Evolutionary conservation across 331 rosid genomes (phyloP).

Genomic region (Quercus phellos): DNA sequence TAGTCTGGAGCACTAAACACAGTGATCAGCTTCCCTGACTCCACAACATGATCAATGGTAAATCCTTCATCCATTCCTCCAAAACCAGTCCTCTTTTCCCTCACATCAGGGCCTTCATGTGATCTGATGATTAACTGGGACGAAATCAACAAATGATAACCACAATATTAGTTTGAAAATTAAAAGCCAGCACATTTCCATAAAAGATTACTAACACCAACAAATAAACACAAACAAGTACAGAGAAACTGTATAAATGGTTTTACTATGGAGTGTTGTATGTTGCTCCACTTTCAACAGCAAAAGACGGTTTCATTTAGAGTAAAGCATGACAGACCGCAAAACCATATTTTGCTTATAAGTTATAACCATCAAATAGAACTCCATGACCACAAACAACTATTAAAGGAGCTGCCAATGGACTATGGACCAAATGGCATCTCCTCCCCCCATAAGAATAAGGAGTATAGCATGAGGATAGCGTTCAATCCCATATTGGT

Average conservation of each 20-base stretch:
- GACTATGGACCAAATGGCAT: background rate
- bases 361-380: background rate
- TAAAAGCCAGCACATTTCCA: background rate
- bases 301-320: background rate
- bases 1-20: constrained; percentile 92
- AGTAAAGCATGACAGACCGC: background rate
- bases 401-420: background rate
- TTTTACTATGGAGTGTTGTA: background rate
- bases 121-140: constrained; percentile 85
- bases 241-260: background rate
- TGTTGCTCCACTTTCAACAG: background rate
- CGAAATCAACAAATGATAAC: constrained; percentile 17
- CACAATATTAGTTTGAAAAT: constrained; percentile 23
- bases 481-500: background rate
- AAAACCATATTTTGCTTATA: constrained; percentile 9
- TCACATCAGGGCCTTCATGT: constrained; percentile 90
- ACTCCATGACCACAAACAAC: background rate
- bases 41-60: constrained; percentile 84
- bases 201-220: constrained; percentile 16
- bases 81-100: constrained; percentile 82
- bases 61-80: constrained; percentile 77
- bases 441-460: background rate
- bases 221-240: constrained; percentile 1
- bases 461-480: background rate
- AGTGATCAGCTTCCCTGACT: constrained; percentile 82